Base-by-base conservation (phyloP, 345 rosid genomes). In the Melaleuca alternifolia region DNA sequence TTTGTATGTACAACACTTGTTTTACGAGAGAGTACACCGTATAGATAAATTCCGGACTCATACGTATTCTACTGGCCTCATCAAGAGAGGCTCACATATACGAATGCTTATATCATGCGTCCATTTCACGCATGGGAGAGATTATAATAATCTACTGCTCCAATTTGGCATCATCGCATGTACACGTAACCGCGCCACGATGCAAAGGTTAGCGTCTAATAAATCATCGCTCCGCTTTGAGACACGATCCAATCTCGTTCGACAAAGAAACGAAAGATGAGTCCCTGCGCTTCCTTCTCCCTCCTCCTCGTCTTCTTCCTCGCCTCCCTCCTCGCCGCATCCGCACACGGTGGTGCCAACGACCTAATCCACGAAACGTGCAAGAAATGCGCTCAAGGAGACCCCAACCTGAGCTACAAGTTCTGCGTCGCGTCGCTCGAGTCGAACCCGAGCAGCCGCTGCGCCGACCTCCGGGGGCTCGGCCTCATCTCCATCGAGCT, bases 351-450 rank as follows among this genome's bases (percentile, higher is more conserved):
- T 13, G 14, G 81, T 10, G 10, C 11, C 84, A 20, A 41, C 86
- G 13, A 37, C 26, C 7, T 48, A 18, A 57, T 83, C 37, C 57
- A 30, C 88, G 51, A 90, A 53, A 92, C 93, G 15, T 95, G 98
- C 93, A 91, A 48, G 62, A 90, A 90, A 86, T 90, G 91, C 62
- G 86, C 93, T 7, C 84, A 33, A 77, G 89, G 37, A 21, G 94
- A 93, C 41, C 93, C 96, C 11, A 93, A 92, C 89, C 21, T 95
- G 18, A 54, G 65, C 88, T 92, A 90, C 93, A 79, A 86, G 65
- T 95, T 93, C 92, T 95, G 96, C 50, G 86, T 89, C 9, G 79
- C 88, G 14, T 91, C 94, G 48, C 93, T 94, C 44, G 87, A 89
- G 84, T 93, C 46, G 61, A 88, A 84, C 83, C 91, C 93, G 2